phyloP scores from a whole-genome alignment of 176 grass and related monocot genomes.

The Miscanthus lutarioriparius region DNA sequence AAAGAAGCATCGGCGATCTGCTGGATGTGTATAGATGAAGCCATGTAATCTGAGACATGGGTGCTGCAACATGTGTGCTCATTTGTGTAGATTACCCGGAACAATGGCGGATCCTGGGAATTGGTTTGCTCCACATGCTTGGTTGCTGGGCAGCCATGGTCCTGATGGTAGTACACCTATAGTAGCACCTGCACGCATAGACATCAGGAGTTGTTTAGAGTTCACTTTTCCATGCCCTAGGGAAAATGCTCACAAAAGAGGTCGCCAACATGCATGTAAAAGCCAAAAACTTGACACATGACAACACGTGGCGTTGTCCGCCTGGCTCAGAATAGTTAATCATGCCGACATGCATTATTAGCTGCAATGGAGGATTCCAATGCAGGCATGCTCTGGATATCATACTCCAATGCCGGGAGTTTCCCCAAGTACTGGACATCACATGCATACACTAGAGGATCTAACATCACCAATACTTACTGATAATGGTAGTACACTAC shows the following conservation, averaged over 20 bases:
- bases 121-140: conserved; percentile 64
- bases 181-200: conserved; percentile 54
- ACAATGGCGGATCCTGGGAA: conserved; percentile 47
- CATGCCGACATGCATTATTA: conserved; percentile 52
- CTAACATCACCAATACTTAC: neutral
- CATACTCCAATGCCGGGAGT: conserved; percentile 1
- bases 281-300: conserved; percentile 44
- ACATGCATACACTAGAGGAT: conserved; percentile 21
- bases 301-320: conserved; percentile 18
- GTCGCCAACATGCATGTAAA: conserved; percentile 32
- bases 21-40: conserved; percentile 33
- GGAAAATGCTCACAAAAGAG: conserved; percentile 41
- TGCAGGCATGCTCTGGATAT: conserved; percentile 26
- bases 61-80: conserved; percentile 47
- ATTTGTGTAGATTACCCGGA: conserved; percentile 48
- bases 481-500: neutral
- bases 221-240: conserved; percentile 40
- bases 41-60: conserved; percentile 18
- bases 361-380: conserved; percentile 30
- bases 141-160: conserved; percentile 52
- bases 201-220: conserved; percentile 11
- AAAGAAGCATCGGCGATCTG: conserved; percentile 47
- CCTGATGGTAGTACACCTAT: conserved; percentile 63
- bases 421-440: conserved; percentile 24
- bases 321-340: conserved; percentile 37